Conservation (phyloP, 192 early-diverging fungal species). For the Entomortierella lignicola region DNA sequence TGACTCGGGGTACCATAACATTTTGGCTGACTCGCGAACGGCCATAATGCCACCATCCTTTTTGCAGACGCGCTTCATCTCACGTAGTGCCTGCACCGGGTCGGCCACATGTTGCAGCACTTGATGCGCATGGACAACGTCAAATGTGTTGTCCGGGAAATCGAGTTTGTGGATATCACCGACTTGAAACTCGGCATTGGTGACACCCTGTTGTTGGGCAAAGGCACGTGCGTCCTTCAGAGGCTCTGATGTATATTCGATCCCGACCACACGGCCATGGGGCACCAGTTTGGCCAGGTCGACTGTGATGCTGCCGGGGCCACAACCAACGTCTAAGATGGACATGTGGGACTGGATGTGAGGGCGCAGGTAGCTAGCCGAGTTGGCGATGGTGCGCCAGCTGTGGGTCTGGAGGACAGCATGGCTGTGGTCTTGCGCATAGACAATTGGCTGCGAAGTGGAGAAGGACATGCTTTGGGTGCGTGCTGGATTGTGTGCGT, state of each 20-base stretch:
- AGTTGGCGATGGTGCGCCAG: conserved; percentile 22
- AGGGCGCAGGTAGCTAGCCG: conserved; percentile 11
- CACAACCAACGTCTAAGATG: conserved; percentile 25
- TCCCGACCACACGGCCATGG: conserved; percentile 14
- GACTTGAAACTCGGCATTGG: conserved; percentile 14
- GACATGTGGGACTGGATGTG: conserved; percentile 12
- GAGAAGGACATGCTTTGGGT: no score
- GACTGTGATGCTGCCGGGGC: conserved; percentile 23
- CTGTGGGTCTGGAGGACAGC: conserved; percentile 17
- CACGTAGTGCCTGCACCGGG: conserved; percentile 14
- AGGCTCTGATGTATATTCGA: conserved; percentile 21
- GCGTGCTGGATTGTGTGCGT: no score
- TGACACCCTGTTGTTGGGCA: conserved; percentile 13
- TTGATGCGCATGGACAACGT: conserved; percentile 22
- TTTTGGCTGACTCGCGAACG: conserved; percentile 8
- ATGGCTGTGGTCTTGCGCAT: conserved; percentile 3
- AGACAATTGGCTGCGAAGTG: conserved; percentile 23
- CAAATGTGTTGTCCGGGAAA: conserved; percentile 22
- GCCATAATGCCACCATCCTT: conserved; percentile 14
- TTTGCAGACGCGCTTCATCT: conserved; percentile 17
- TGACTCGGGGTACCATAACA: conserved; percentile 25
- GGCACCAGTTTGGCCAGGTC: conserved; percentile 20
- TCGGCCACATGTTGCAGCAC: conserved; percentile 26
- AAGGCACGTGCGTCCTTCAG: conserved; percentile 5
- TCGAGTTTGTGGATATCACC: conserved; percentile 25